Base-by-base conservation (phyloP, 1,139 yeast species). In the Geotrichum klebahnii region DNA sequence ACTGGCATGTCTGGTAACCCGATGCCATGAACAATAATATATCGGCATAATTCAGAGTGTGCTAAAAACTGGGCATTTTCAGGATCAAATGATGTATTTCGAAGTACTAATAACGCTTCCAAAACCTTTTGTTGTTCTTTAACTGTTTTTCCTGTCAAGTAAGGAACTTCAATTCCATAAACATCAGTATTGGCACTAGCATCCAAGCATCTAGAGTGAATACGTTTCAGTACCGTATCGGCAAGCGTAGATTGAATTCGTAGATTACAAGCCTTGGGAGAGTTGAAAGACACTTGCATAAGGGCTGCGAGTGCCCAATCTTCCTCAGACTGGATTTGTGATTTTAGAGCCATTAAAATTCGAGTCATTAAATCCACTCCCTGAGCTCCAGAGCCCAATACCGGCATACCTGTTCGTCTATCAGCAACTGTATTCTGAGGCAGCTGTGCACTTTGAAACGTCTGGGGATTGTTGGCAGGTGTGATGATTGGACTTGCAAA, bases 11-110 rank as follows among this genome's bases (percentile, higher is more conserved):
- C 60, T n/a, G 74, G 68, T 34, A 70, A 58, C 45, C 67, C 64
- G 46, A 82, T 69, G 44, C 80, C 78, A 50, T 71, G 68, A 53
- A 79, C 69, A n/a, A 81, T 73, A 19, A 70, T 59, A 16, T 53
- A 58, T 14, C 57, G 58, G 41, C 66, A 58, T 17, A 55, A 53
- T 1, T 61, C 70, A 48, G 77, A 71, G 57, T 79, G 76, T 0
- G 94, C 85, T 55, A 92, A 69, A 67, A 82, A 76, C 64, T 85
- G 90, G 38, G 95, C 95, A 60, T 88, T 86, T 39, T 78, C 82
- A 14, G 86, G 78, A 62, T 88, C 96, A 63, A 92, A 94, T 1
- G 85, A 78, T 51, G 87, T 71, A 65, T 92, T 92, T 61, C 97
- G 75, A 51, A 92, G 71, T 20, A 87, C 77, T 51, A 92, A 73